phyloP scores from a whole-genome alignment of 2,329 filamentous ascomycete genomes.

The Apiospora rasikravindrae region DNA sequence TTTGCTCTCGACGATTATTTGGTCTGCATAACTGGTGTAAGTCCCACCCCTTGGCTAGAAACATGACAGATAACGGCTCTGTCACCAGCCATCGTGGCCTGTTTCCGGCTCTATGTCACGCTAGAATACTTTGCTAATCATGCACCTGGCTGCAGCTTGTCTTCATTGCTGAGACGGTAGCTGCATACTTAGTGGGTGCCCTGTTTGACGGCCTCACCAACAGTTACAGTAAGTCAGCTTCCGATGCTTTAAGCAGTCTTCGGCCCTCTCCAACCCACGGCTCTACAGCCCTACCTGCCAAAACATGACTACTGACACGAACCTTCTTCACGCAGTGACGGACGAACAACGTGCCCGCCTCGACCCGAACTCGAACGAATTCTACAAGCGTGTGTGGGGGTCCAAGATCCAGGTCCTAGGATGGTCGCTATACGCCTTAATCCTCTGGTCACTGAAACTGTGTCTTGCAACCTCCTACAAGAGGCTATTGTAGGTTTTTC shows the following conservation, averaged over 20 bases:
- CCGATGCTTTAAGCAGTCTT: not conserved
- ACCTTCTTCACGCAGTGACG: slow-evolving; percentile 21
- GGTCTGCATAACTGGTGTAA: slow-evolving; percentile 31
- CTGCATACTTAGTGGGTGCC: slow-evolving; percentile 15
- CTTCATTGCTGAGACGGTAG: not conserved
- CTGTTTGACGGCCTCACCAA: slow-evolving; percentile 23
- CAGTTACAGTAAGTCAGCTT: slow-evolving; percentile 19
- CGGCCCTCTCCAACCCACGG: not conserved
- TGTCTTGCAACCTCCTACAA: slow-evolving; percentile 37
- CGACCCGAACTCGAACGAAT: slow-evolving; percentile 26
- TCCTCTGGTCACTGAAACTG: slow-evolving; percentile 39
- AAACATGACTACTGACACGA: not conserved
- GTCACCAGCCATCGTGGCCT: too few relatives aligned
- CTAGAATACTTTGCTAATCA: not conserved
- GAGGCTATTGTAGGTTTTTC: slow-evolving; percentile 35
- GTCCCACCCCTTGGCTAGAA: not conserved
- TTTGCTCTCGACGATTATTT: slow-evolving; percentile 34
- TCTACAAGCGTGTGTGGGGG: slow-evolving; percentile 33
- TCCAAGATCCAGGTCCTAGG: slow-evolving; percentile 38
- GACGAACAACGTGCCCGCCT: slow-evolving; percentile 27
- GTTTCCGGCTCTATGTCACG: not conserved
- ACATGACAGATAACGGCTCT: not conserved
- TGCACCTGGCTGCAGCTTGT: not conserved
- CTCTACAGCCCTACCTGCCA: not conserved
- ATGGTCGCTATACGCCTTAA: slow-evolving; percentile 39